Evolutionary conservation across 306 rosid species (phyloP).

Genomic region (Hippophae gyantsensis): DNA sequence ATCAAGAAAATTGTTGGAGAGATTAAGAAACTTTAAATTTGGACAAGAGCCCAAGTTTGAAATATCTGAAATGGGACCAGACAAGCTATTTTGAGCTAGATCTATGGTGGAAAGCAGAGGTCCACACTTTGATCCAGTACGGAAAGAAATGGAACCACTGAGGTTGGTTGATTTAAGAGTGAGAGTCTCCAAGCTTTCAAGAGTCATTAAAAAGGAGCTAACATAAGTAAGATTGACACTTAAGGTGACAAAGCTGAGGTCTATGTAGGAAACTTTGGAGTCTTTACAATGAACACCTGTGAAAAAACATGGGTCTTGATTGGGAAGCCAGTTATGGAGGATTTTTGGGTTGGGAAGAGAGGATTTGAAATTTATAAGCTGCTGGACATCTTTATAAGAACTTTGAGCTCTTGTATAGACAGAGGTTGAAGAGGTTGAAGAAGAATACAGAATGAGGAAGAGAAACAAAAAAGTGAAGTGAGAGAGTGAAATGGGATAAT

Average conservation of each 20-base stretch:
- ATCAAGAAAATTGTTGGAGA: slow-evolving; percentile 46
- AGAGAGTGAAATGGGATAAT: slow-evolving; percentile 7
- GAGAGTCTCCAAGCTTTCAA: slow-evolving; percentile 48
- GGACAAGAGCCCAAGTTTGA: slow-evolving; percentile 38
- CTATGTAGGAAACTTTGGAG: slow-evolving; percentile 45
- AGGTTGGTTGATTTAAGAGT: slow-evolving; percentile 39
- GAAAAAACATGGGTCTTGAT: slow-evolving; percentile 49
- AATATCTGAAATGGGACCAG: slow-evolving; percentile 36
- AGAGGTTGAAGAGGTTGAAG: slow-evolving; percentile 12
- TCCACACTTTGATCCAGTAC: slow-evolving; percentile 33
- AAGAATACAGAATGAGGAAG: slow-evolving; percentile 1
- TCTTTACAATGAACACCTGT: slow-evolving; percentile 50
- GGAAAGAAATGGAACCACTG: slow-evolving; percentile 39
- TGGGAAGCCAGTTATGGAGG: slow-evolving; percentile 54
- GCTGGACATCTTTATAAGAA: slow-evolving; percentile 19
- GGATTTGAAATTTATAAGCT: slow-evolving; percentile 57
- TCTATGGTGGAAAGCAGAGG: slow-evolving; percentile 46
- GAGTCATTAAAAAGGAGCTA: slow-evolving; percentile 33
- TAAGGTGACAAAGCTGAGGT: slow-evolving; percentile 38
- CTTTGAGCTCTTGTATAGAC: neutral
- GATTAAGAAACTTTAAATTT: slow-evolving; percentile 44
- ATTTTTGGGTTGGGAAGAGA: slow-evolving; percentile 39
- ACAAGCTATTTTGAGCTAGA: slow-evolving; percentile 57
- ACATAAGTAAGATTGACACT: slow-evolving; percentile 45
- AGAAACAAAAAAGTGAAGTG: slow-evolving; percentile 2